Conservation (phyloP, 2,329 filamentous ascomycete species). For the Aureobasidium sp. region DNA sequence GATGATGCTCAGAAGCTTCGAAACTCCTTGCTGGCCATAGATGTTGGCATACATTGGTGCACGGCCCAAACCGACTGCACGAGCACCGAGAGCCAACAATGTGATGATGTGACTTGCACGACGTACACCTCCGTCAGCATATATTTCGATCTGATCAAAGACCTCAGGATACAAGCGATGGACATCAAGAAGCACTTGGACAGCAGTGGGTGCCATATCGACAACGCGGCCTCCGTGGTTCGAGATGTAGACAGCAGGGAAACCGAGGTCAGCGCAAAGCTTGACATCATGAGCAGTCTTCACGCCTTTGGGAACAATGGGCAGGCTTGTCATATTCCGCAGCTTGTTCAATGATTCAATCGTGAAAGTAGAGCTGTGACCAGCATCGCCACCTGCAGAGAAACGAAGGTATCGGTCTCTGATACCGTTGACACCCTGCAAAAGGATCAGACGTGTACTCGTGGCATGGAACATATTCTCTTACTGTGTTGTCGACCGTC, state of each 20-base stretch:
- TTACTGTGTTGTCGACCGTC: constrained; percentile 32
- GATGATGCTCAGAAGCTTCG: constrained; percentile 46
- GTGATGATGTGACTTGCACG: constrained; percentile 34
- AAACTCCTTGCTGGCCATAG: constrained; percentile 56
- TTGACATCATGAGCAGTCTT: constrained; percentile 35
- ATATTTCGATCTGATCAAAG: constrained; percentile 34
- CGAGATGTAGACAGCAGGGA: constrained; percentile 34
- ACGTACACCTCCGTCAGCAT: constrained; percentile 35
- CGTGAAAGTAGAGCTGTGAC: constrained; percentile 28
- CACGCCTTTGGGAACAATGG: constrained; percentile 36
- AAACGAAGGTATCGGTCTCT: constrained; percentile 31
- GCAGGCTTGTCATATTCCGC: constrained; percentile 31
- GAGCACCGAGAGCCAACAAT: constrained; percentile 32
- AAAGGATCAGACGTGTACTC: background rate
- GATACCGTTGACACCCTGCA: constrained; percentile 29
- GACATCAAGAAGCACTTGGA: constrained; percentile 70
- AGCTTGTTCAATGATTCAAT: constrained; percentile 32
- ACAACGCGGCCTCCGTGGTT: constrained; percentile 37
- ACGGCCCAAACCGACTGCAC: constrained; percentile 40
- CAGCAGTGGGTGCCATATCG: constrained; percentile 53
- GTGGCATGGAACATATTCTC: background rate
- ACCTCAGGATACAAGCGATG: constrained; percentile 46
- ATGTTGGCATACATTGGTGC: constrained; percentile 47
- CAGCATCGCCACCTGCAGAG: constrained; percentile 26
- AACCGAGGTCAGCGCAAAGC: constrained; percentile 30